These are phyloP conservation scores for Penicillium hesseltinei DNA, from an alignment of 2,329 filamentous ascomycete genomes.

Conservation along the genomic window DNA sequence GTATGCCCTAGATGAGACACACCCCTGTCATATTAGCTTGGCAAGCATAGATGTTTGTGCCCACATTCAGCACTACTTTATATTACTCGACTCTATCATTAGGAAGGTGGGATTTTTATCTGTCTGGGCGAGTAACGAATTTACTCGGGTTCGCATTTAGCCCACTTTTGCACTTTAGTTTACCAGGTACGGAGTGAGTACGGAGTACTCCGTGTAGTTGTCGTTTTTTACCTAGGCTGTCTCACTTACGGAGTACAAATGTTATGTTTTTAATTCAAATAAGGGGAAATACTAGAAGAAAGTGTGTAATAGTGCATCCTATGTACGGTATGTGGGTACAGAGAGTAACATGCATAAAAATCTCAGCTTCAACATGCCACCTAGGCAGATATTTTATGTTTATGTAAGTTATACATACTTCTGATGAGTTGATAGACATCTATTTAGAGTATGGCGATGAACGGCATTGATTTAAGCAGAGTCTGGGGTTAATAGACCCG, in stretches of 20 bases:
- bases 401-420: background rate
- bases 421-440: background rate
- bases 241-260: background rate
- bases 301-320: background rate
- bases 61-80: background rate
- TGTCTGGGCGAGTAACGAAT: background rate
- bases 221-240: too few relatives aligned
- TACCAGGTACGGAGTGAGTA: background rate
- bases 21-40: background rate
- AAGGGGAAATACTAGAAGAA: background rate
- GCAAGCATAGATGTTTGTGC: background rate
- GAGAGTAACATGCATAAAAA: background rate
- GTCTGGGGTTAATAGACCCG: constrained; percentile 1
- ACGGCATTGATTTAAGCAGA: background rate
- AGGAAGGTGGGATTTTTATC: background rate
- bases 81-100: background rate
- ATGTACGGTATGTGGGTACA: background rate
- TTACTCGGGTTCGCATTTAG: background rate
- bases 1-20: background rate
- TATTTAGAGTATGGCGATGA: background rate
- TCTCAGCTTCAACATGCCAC: background rate
- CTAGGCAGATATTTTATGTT: background rate
- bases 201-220: background rate
- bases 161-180: background rate
- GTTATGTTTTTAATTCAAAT: background rate